Evolutionary conservation across 805 yeast genomes (phyloP).

Genomic region (Candida loeiensis): DNA sequence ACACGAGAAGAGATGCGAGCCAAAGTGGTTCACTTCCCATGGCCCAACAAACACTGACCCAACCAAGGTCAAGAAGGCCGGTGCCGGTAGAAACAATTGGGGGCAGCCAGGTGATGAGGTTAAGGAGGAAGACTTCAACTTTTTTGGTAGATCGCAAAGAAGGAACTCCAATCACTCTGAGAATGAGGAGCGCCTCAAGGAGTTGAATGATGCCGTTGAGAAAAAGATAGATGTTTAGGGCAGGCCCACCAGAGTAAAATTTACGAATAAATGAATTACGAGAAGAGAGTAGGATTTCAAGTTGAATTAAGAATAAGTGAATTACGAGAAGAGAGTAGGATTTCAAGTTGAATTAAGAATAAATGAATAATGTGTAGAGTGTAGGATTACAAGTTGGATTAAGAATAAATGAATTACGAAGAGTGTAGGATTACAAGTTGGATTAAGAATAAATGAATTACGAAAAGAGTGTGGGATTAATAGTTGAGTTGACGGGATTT

Average conservation of each 20-base stretch:
- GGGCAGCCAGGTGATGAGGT: slow-evolving; percentile 80
- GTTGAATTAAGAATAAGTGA: neutral
- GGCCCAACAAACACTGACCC: slow-evolving; percentile 71
- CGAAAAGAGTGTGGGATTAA: no score
- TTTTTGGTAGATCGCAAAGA: slow-evolving; percentile 25
- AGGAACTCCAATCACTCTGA: slow-evolving; percentile 39
- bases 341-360: no score
- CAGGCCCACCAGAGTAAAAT: neutral
- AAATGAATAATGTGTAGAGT: no score
- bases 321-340: neutral
- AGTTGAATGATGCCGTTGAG: slow-evolving; percentile 21
- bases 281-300: neutral
- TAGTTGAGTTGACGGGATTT: no score
- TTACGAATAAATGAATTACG: slow-evolving; percentile 2
- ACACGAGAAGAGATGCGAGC: slow-evolving; percentile 56
- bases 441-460: no score
- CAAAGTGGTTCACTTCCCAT: slow-evolving; percentile 75
- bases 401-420: no score
- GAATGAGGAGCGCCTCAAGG: slow-evolving; percentile 27
- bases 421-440: no score
- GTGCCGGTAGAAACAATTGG: slow-evolving; percentile 88
- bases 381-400: no score
- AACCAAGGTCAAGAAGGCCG: slow-evolving; percentile 72
- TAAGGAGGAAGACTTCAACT: slow-evolving; percentile 44
- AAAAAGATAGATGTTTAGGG: slow-evolving; percentile 5